phyloP scores from a whole-genome alignment of 176 grass and related monocot species.

The Aegilops tauschii region DNA sequence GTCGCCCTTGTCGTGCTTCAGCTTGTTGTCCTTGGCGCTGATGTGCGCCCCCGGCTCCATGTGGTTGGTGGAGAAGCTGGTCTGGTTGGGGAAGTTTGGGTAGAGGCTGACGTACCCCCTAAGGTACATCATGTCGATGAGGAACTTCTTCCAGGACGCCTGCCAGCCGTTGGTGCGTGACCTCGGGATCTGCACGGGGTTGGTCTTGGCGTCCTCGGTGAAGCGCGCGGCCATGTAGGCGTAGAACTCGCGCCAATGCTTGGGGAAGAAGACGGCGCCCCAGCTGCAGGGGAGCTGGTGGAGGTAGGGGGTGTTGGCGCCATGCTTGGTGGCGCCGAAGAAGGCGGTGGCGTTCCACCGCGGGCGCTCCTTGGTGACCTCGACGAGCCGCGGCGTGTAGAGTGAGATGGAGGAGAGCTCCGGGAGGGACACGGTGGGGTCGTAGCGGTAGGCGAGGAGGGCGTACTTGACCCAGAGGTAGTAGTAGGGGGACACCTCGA shows the following conservation, averaged over 20 bases:
- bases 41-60: conserved; percentile 99
- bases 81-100: conserved; percentile 87
- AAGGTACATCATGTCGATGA: conserved; percentile 99
- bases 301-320: conserved; percentile 89
- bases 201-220: conserved; percentile 89
- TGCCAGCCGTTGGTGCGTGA: conserved; percentile 97
- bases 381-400: conserved; percentile 88
- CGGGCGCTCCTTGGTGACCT: conserved; percentile 88
- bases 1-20: conserved; percentile 66
- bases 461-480: conserved; percentile 98
- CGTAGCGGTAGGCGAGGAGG: conserved; percentile 79
- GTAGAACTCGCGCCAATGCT: conserved; percentile 99
- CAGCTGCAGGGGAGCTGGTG: conserved; percentile 99
- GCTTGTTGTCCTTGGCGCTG: conserved; percentile 76
- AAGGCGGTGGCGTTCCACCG: conserved; percentile 78
- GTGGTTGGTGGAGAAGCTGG: conserved; percentile 98
- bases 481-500: conserved; percentile 97
- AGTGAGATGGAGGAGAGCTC: conserved; percentile 93
- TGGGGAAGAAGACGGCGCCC: conserved; percentile 99
- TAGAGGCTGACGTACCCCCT: conserved; percentile 84
- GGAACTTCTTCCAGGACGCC: conserved; percentile 98
- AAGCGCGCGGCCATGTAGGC: conserved; percentile 84
- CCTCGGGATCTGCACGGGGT: conserved; percentile 81
- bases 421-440: conserved; percentile 63
- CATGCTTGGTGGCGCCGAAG: conserved; percentile 59